Evolutionary conservation across 371 early-diverging fungal species (phyloP).

Genomic region (Choanephora cucurbitarum): DNA sequence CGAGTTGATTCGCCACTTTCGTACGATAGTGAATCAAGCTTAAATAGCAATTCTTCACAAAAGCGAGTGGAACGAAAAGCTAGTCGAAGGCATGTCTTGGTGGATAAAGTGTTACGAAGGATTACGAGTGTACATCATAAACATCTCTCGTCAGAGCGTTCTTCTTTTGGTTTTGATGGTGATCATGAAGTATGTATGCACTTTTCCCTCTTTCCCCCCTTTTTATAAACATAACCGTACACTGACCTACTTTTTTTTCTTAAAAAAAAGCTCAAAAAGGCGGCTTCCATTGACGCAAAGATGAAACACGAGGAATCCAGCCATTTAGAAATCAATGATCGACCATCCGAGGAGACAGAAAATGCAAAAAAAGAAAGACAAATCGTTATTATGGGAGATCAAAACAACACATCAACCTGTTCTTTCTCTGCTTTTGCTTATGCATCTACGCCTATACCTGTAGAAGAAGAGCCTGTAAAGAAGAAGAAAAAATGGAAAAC

Average conservation of each 20-base stretch:
- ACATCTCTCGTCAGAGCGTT: neutral
- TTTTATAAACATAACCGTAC: neutral
- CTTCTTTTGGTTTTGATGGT: neutral
- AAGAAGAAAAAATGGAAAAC: conserved; percentile 17
- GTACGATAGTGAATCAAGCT: conserved; percentile 2
- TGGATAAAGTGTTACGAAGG: conserved; percentile 17
- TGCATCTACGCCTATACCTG: conserved; percentile 26
- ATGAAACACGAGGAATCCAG: conserved; percentile 10
- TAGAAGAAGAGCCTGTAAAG: neutral
- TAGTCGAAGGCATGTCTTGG: conserved; percentile 13
- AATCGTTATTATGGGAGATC: neutral
- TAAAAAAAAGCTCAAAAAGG: conserved; percentile 17
- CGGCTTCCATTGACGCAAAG: conserved; percentile 10
- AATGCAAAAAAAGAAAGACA: neutral
- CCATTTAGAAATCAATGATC: conserved; percentile 13
- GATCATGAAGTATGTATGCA: conserved; percentile 3
- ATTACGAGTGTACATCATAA: conserved; percentile 23
- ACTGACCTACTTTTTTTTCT: neutral
- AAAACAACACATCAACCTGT: neutral
- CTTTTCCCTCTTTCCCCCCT: neutral
- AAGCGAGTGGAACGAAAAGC: conserved; percentile 9
- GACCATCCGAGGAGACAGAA: neutral
- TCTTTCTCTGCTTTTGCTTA: conserved; percentile 25
- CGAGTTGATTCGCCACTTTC: conserved; percentile 8
- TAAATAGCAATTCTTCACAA: neutral